phyloP scores from a whole-genome alignment of 139 green algal genomes.

The Volvox africanus region DNA sequence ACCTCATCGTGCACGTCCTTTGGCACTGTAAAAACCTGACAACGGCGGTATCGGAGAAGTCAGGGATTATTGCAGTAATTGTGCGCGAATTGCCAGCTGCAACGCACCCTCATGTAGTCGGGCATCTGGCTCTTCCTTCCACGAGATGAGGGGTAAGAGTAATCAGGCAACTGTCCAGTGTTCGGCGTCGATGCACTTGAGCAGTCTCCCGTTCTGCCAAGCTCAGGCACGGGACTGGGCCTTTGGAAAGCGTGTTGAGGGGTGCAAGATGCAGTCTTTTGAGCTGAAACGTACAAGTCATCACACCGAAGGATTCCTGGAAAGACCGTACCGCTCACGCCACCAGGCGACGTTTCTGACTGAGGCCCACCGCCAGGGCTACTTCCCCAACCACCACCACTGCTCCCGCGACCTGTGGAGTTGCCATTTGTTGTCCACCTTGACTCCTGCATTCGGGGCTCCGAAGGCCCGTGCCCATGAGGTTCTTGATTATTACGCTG shows the following conservation, averaged over 20 bases:
- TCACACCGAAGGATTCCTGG: neutral
- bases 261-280: neutral
- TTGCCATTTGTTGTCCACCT: neutral
- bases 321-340: neutral
- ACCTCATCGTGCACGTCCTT: slow-evolving; percentile 29
- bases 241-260: neutral
- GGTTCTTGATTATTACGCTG: neutral
- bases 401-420: neutral
- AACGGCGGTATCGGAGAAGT: no score
- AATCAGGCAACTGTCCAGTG: neutral
- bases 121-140: neutral
- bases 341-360: neutral
- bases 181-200: neutral
- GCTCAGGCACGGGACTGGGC: neutral
- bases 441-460: neutral
- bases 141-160: neutral
- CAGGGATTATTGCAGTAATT: neutral
- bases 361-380: neutral
- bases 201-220: neutral
- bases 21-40: slow-evolving; percentile 27
- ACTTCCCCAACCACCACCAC: neutral
- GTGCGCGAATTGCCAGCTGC: neutral
- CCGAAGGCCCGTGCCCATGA: neutral
- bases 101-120: slow-evolving; percentile 34
- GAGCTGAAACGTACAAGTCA: neutral